Percentiles rank a stretch among this genome's conserved stretches.
Conservation (phyloP, 306 rosid species). For the Astragalus membranaceus region DNA sequence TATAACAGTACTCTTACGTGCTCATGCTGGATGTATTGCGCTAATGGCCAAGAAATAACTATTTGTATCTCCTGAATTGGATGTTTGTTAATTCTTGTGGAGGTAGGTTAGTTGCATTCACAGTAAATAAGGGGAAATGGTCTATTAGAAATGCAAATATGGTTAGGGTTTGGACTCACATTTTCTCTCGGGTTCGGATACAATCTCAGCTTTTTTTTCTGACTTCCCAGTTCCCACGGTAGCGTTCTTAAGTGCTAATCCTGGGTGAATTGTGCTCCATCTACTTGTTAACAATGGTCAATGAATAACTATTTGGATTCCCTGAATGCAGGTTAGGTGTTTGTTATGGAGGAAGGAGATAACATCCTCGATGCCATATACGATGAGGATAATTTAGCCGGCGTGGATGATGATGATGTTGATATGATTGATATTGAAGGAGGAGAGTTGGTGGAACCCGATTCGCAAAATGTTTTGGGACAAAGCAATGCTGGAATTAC, state of each 20-base stretch:
- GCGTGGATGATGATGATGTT: constrained; percentile 31
- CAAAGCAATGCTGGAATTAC: constrained; percentile 22
- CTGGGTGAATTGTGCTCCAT: not conserved
- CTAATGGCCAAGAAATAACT: no score
- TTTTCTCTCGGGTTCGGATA: not conserved
- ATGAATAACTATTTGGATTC: not conserved
- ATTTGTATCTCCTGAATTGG: no score
- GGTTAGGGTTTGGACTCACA: not conserved
- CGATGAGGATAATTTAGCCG: constrained; percentile 41
- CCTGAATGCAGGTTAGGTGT: not conserved
- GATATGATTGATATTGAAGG: constrained; percentile 88
- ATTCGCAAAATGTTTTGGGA: constrained; percentile 14
- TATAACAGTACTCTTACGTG: no score
- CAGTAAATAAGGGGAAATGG: not conserved
- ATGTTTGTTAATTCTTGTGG: no score
- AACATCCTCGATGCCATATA: constrained; percentile 52
- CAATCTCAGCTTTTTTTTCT: not conserved
- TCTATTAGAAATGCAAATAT: not conserved
- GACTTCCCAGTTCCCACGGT: not conserved
- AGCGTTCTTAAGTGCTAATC: not conserved
- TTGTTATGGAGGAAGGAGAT: constrained; percentile 58
- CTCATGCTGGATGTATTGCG: no score
- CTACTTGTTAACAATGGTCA: not conserved
- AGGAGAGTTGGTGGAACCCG: constrained; percentile 62
- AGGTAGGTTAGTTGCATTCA: not conserved